Conservation (phyloP, 2,329 filamentous ascomycete genomes). For the Aspergillus sp. region DNA sequence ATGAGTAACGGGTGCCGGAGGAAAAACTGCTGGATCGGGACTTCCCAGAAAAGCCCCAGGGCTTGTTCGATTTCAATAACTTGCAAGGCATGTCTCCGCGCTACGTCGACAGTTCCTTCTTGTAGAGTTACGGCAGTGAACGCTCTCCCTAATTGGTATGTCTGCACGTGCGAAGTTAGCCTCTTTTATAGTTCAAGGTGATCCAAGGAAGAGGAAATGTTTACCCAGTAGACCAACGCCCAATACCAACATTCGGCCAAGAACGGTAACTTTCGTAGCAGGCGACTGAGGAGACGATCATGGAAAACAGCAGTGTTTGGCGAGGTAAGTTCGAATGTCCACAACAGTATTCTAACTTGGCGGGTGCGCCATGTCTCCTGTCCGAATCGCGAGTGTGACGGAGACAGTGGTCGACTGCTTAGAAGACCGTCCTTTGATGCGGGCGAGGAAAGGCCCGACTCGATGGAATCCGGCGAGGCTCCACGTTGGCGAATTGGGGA, state of each 20-base stretch:
- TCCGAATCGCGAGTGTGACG: conserved; percentile 41
- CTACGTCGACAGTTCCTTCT: conserved; percentile 66
- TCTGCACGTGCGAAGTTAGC: conserved; percentile 44
- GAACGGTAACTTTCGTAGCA: conserved; percentile 69
- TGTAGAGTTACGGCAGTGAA: conserved; percentile 69
- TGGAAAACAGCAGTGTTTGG: conserved; percentile 64
- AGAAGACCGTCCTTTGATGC: conserved; percentile 38
- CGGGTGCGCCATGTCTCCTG: conserved; percentile 54
- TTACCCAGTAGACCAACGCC: conserved; percentile 74
- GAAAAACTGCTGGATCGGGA: conserved; percentile 60
- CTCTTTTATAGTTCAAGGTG: neutral
- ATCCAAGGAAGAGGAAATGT: conserved; percentile 21
- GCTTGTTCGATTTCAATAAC: conserved; percentile 66
- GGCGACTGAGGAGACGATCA: conserved; percentile 60
- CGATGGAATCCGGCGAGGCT: conserved; percentile 38
- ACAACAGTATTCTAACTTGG: conserved; percentile 47
- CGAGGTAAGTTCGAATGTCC: conserved; percentile 52
- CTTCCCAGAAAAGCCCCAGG: conserved; percentile 65
- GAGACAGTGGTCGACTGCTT: conserved; percentile 32
- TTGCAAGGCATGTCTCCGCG: conserved; percentile 67
- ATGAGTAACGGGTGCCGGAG: conserved; percentile 57
- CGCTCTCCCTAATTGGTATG: conserved; percentile 72
- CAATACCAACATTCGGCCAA: conserved; percentile 76
- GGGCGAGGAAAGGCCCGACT: conserved; percentile 43
- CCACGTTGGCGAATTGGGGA: conserved; percentile 21